phyloP scores from a whole-genome alignment of 345 rosid species.

The Dipteronia sinensis region DNA sequence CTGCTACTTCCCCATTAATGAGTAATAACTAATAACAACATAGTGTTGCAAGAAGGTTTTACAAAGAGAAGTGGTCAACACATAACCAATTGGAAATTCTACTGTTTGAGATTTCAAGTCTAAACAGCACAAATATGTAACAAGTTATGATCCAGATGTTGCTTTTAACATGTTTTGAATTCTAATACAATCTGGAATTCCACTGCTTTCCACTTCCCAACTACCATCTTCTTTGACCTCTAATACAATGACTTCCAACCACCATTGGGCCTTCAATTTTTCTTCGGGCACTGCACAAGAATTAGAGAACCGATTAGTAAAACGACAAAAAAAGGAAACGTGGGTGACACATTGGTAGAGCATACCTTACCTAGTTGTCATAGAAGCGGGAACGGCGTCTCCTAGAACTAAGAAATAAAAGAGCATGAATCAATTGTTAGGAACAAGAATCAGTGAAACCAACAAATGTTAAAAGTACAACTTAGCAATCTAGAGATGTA shows the following conservation, averaged over 20 bases:
- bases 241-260: too few relatives aligned
- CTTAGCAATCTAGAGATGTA: not conserved
- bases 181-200: constrained; percentile 16
- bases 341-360: not conserved
- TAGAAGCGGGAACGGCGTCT: constrained; percentile 79
- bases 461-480: not conserved
- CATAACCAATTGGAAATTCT: constrained; percentile 13
- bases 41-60: not conserved
- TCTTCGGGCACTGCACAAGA: too few relatives aligned
- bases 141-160: constrained; percentile 19
- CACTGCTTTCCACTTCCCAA: constrained; percentile 4
- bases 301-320: too few relatives aligned
- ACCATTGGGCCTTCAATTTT: too few relatives aligned
- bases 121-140: constrained; percentile 29
- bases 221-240: not conserved
- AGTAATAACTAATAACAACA: not conserved
- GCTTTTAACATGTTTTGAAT: constrained; percentile 23
- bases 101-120: constrained; percentile 20
- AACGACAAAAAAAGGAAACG: not conserved
- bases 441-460: not conserved
- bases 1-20: not conserved
- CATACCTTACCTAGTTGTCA: constrained; percentile 66
- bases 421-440: constrained; percentile 8
- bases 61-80: constrained; percentile 8
- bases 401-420: constrained; percentile 54